Evolutionary conservation across 2,329 filamentous ascomycete species (phyloP).

Genomic region (Neonectria sp.): DNA sequence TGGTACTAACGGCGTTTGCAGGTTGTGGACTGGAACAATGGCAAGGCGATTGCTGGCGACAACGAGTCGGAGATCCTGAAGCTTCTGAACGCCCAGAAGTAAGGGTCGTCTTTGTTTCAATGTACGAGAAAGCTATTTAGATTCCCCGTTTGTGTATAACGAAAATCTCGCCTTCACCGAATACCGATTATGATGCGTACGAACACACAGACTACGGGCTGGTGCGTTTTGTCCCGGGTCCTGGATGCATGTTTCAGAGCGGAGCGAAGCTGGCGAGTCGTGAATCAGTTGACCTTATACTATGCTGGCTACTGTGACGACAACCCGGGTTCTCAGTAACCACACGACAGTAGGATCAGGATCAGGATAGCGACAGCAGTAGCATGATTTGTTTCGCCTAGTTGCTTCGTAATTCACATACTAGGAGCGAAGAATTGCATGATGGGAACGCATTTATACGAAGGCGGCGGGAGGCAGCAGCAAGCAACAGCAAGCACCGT

Average conservation of each 20-base stretch:
- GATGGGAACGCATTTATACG: constrained; percentile 9
- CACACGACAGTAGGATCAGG: background rate
- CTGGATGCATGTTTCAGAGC: constrained; percentile 2
- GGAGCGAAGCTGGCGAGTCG: constrained; percentile 1
- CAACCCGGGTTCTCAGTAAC: background rate
- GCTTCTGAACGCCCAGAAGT: constrained; percentile 74
- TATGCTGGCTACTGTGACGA: constrained; percentile 13
- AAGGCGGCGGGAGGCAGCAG: constrained; percentile 1
- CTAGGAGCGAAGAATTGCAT: background rate
- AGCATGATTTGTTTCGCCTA: background rate
- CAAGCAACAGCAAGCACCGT: constrained; percentile 12
- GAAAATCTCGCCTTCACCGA: constrained; percentile 14
- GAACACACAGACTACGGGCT: constrained; percentile 5
- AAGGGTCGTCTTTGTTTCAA: constrained; percentile 31
- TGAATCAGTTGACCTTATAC: constrained; percentile 4
- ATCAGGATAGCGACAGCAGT: constrained; percentile 10
- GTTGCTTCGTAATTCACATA: background rate
- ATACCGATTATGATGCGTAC: background rate
- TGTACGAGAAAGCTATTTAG: constrained; percentile 35
- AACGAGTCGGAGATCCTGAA: constrained; percentile 92
- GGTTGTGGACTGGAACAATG: constrained; percentile 95
- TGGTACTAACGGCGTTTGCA: constrained; percentile 32
- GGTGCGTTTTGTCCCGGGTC: background rate
- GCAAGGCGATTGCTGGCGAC: constrained; percentile 82
- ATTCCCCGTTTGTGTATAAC: constrained; percentile 39